Base-by-base conservation (phyloP, 2,329 filamentous ascomycete species). In the Diaporthe humulicola region DNA sequence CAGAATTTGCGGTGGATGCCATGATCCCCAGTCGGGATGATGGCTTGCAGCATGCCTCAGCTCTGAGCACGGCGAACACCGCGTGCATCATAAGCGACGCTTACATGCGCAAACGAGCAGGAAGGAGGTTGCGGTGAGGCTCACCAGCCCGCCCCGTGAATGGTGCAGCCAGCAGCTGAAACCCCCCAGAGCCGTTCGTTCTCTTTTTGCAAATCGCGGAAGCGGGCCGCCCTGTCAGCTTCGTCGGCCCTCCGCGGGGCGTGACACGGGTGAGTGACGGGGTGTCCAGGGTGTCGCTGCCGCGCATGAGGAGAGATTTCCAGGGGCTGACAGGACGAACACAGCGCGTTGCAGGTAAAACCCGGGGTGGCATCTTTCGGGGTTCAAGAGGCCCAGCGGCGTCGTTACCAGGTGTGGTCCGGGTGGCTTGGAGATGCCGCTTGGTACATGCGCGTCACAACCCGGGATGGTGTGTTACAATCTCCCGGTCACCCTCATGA, bases 61-160 rank as follows among this genome's bases (percentile, higher is more conserved):
- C 64, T 12, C n/a, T 54, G 64, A 50, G 64, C 48, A 14, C 33
- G 48, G 38, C 25, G 30, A n/a, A n/a, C 9, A 52, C 14, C 15
- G n/a, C 33, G 6, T 40, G 45, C 64, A 69, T 54, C 14, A 40
- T 38, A 69, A 69, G 64, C 64, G 64, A 69, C 25, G 64, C 64
- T 69, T 69, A 69, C 64, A 50, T 69, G 64, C 45, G 33, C 48
- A 54, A 54, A n/a, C 48, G 54, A 40, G 64, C 64, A 48, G 64
- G 64, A 69, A 69, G 12, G 64, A 69, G 64, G 48, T 69, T 69
- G 64, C 64, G 64, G 64, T 40, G 64, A 69, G 64, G 64, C 64
- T 69, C 64, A 40, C n/a, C n/a, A 40, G 48, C 48, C 33, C 33
- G 17, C 22, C 22, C 64, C n/a, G 15, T 38, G 48, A 54, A 52